Base-by-base conservation (phyloP, 208 protist species). In the Willaertia magna region DNA sequence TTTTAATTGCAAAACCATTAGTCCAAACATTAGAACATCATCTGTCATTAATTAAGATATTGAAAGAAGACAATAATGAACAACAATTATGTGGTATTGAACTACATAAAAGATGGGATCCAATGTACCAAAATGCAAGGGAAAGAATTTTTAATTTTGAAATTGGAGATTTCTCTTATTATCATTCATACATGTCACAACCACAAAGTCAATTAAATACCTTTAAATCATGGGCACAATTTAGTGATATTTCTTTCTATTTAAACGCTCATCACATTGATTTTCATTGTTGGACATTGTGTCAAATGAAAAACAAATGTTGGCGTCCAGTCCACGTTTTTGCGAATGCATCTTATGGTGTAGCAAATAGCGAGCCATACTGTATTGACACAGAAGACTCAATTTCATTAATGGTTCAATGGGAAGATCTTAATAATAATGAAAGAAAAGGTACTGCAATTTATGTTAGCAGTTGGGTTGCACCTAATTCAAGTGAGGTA, bases 181-280 rank as follows among this genome's bases (percentile, higher is more conserved):
- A 88, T 78, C 34, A 30, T 14, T 51, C 76, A 42, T 91, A 91
- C 88, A 92, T 92, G 90, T 85, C 48, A 16, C 90, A 92, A 89
- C 90, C 90, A 18, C 90, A 90, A 75, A 48, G 47, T 18, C 90
- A 92, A 82, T 87, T 92, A 42, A 84, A 91, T 39, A 92, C 90
- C 14, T 92, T 92, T 75, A 20, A 39, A 4, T 74, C 67, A 20
- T 91, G 89, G 88, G 46, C 75, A 79, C n/a, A 12, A n/a, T 22
- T 30, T 79, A 49, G 43, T 49, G 90, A 92, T 84, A 92, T 92
- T 84, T 88, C 84, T 16, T 92, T 91, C 74, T 92, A 92, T 85
- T 88, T 92, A 47, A 92, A 92, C 85, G 59, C 87, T n/a, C 90
- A 92, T 67, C 90, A 92, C 88, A 89, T 91, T 40, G 90, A 92